Base-by-base conservation (phyloP, 176 grass and related monocot species). In the Hyparrhenia diplandra region DNA sequence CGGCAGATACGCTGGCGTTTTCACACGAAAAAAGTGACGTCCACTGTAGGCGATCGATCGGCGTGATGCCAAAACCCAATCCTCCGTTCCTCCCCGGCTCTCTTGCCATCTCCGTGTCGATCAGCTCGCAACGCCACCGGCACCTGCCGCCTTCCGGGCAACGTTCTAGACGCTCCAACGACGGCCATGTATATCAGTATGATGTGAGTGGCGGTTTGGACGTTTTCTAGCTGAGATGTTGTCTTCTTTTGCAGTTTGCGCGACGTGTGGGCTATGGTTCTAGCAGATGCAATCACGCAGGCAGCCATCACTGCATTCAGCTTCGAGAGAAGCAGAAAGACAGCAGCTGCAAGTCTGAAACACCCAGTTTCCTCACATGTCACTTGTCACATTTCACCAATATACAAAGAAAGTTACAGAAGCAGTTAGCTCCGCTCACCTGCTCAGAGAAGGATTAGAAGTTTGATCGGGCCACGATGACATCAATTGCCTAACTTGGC, bases 1-100 rank as follows among this genome's bases (percentile, higher is more conserved):
- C 16, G 36, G 83, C 54, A 5, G 73, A 73, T 66, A n/a, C 8
- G 34, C 78, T 2, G 45, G 11, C 4, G 30, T 73, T 78, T 73
- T 74, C 79, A 12, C 42, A 5, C 4, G 73, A 78, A 24, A 24
- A 78, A 25, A 78, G 78, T 46, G 73, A 82, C 9, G 37, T 41
- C n/a, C 66, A 60, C 9, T 75, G 28, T 64, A 28, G 43, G 46
- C 58, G 28, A 85, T 82, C 45, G 29, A 27, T 14, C 24, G 23
- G 40, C 63, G 72, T n/a, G 25, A 14, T 35, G 64, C 64, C 21
- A 39, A 36, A 69, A 39, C 45, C 32, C 64, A 27, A 52, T 20
- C 31, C 23, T 39, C 10, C 37, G n/a, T n/a, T n/a, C 42, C 10
- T 6, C 2, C 2, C 31, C 34, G 34, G n/a, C n/a, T n/a, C n/a